A percentile compares a stretch with the other conserved stretches of the same genome.
Evolutionary conservation across 2,329 filamentous ascomycete genomes (phyloP).

Genomic region (Ascochyta koolunga): DNA sequence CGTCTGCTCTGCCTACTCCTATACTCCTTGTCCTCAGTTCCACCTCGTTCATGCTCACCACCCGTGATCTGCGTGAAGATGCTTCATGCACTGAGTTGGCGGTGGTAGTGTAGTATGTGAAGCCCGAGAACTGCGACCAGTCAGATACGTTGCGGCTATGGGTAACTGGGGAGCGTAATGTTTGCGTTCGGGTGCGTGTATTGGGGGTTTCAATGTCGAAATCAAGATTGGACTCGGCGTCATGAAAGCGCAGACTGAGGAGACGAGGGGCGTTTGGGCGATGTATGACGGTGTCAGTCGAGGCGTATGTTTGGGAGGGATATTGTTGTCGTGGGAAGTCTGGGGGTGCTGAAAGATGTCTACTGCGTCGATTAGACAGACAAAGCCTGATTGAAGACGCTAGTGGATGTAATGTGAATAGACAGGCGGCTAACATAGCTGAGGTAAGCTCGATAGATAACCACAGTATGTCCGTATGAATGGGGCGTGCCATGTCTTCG

Average conservation of each 20-base stretch:
- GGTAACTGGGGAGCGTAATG: constrained; percentile 7
- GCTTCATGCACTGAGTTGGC: neutral
- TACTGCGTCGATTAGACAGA: neutral
- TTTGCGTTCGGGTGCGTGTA: constrained; percentile 19
- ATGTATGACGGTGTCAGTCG: constrained; percentile 21
- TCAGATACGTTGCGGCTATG: constrained; percentile 27
- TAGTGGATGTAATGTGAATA: neutral
- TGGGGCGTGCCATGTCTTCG: neutral
- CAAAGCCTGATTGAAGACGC: neutral
- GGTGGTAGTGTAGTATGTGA: constrained; percentile 20
- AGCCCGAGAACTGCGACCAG: constrained; percentile 29
- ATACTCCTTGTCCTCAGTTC: neutral
- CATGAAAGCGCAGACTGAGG: constrained; percentile 29
- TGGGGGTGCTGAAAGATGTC: neutral
- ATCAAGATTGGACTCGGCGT: constrained; percentile 31
- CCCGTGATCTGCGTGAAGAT: neutral
- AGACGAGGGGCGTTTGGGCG: constrained; percentile 18
- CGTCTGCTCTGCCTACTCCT: neutral
- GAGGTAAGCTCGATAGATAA: constrained; percentile 4
- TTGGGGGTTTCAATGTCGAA: constrained; percentile 33
- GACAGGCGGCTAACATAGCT: neutral
- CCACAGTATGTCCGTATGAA: neutral
- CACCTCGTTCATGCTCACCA: constrained; percentile 2
- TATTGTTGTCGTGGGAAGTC: neutral
- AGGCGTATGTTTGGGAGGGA: constrained; percentile 13